A percentile compares a stretch with the other conserved stretches of the same genome.
phyloP scores from a whole-genome alignment of 805 yeast genomes.

The Saturnispora bothae region DNA sequence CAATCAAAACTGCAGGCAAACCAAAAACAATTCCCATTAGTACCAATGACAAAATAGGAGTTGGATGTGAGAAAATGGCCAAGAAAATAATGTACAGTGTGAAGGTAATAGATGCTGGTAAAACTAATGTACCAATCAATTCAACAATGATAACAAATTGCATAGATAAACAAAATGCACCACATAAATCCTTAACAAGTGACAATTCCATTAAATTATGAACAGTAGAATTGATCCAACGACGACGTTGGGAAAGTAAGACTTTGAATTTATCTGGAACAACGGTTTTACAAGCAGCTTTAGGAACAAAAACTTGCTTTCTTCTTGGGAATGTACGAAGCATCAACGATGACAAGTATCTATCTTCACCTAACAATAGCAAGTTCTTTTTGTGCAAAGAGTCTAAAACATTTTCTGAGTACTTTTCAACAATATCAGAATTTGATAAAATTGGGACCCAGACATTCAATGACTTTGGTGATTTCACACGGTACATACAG shows the following conservation, averaged over 20 bases:
- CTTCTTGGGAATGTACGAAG: constrained; percentile 81
- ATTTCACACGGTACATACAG: constrained; percentile 81
- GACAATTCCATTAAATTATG: constrained; percentile 86
- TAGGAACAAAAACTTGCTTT: constrained; percentile 76
- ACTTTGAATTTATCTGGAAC: constrained; percentile 80
- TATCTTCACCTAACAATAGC: constrained; percentile 80
- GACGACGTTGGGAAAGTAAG: constrained; percentile 82
- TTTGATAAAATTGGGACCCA: constrained; percentile 94
- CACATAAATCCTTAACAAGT: constrained; percentile 78
- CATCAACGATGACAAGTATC: constrained; percentile 78
- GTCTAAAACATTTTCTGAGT: constrained; percentile 74
- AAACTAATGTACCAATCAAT: constrained; percentile 74
- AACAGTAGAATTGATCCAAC: constrained; percentile 94
- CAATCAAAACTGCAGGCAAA: constrained; percentile 71
- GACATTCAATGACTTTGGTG: constrained; percentile 72
- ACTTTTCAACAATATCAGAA: constrained; percentile 88
- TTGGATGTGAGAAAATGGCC: constrained; percentile 63
- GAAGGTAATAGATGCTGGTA: constrained; percentile 80
- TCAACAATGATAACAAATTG: constrained; percentile 82
- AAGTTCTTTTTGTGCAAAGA: constrained; percentile 82
- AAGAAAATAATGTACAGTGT: constrained; percentile 68
- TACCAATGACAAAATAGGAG: constrained; percentile 67
- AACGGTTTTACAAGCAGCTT: constrained; percentile 85
- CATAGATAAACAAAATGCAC: constrained; percentile 92
- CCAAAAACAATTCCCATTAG: constrained; percentile 75